Conservation (phyloP, 768 basidiomycete genomes). For the Phaeotremella fagi region DNA sequence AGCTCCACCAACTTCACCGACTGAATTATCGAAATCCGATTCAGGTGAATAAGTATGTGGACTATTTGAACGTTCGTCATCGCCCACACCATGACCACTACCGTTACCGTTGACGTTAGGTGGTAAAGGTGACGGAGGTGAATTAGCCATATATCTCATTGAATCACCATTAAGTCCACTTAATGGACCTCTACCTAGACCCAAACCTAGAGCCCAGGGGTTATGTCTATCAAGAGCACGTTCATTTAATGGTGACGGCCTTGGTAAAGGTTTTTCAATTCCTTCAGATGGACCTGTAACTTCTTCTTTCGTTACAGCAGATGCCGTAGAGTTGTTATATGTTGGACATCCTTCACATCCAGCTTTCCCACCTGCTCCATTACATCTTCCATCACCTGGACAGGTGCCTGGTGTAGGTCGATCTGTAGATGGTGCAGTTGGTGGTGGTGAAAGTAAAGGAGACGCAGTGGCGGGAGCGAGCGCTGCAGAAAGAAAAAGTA, state of each 20-base stretch:
- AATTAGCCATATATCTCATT: constrained; percentile 13
- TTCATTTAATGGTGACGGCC: constrained; percentile 26
- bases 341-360: constrained; percentile 95
- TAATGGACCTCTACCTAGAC: neutral
- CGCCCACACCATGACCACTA: too few relatives aligned
- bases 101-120: constrained; percentile 8
- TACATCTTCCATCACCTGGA: constrained; percentile 95
- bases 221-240: constrained; percentile 6
- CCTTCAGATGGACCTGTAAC: constrained; percentile 53
- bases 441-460: constrained; percentile 28
- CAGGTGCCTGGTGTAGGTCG: constrained; percentile 60
- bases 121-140: constrained; percentile 4
- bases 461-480: constrained; percentile 21
- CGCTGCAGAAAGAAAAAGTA: constrained; percentile 4
- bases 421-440: neutral
- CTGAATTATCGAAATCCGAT: constrained; percentile 8
- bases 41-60: constrained; percentile 21
- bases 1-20: constrained; percentile 1
- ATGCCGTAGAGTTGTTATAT: constrained; percentile 69
- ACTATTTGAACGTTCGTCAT: constrained; percentile 5
- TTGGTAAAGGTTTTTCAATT: constrained; percentile 17
- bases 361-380: constrained; percentile 90
- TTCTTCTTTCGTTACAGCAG: constrained; percentile 24
- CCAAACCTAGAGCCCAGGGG: constrained; percentile 11
- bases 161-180: neutral